Conservation (phyloP, 2,329 filamentous ascomycete genomes). For the Hypoxylon sp. region DNA sequence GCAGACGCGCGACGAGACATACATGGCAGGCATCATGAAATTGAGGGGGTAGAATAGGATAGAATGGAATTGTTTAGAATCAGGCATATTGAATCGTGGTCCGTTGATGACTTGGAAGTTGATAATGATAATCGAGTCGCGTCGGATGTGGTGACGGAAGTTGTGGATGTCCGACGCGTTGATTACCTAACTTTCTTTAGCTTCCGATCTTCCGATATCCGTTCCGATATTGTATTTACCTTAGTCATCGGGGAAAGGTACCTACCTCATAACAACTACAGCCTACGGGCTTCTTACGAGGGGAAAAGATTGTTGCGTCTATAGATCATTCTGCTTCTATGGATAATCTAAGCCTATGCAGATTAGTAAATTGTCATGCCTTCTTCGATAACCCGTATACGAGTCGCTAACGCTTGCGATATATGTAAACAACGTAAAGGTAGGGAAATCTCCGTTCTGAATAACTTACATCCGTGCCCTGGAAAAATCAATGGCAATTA, state of each 20-base stretch:
- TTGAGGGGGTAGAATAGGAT: not conserved
- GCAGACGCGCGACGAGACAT: constrained; percentile 88
- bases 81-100: not conserved
- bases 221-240: not conserved
- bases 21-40: constrained; percentile 19
- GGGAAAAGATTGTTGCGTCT: not conserved
- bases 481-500: constrained; percentile 13
- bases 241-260: not conserved
- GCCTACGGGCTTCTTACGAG: not conserved
- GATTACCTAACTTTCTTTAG: not conserved
- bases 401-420: constrained; percentile 69
- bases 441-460: constrained; percentile 24
- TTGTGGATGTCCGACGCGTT: constrained; percentile 20
- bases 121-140: not conserved
- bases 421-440: constrained; percentile 68
- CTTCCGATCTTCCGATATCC: constrained; percentile 48
- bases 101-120: not conserved
- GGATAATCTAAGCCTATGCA: not conserved
- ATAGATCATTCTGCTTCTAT: not conserved
- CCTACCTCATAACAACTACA: constrained; percentile 1
- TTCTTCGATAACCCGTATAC: constrained; percentile 51
- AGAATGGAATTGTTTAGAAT: not conserved
- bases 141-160: constrained; percentile 20
- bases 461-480: not conserved
- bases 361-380: constrained; percentile 20